A percentile compares a stretch with the other conserved stretches of the same genome.
These are phyloP conservation scores for Trametes punicea DNA, from an alignment of 768 basidiomycete species.

Conservation along the genomic window DNA sequence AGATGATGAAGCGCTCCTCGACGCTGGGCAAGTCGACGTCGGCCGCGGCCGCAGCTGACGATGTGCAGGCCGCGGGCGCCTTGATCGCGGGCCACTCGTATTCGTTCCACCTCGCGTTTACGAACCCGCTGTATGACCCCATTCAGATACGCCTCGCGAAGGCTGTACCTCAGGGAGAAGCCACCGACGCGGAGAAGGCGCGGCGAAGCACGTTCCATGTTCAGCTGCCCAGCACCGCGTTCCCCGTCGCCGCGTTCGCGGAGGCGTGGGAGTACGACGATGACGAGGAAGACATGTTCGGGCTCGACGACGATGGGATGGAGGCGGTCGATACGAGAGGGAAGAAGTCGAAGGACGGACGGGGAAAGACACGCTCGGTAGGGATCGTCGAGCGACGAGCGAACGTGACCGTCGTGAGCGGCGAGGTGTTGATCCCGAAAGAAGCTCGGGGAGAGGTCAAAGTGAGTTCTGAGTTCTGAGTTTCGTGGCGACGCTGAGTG, in stretches of 20 bases:
- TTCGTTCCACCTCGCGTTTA: slow-evolving; percentile 84
- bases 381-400: slow-evolving; percentile 87
- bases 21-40: slow-evolving; percentile 38
- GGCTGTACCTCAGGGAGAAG: slow-evolving; percentile 52
- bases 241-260: slow-evolving; percentile 85
- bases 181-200: slow-evolving; percentile 44
- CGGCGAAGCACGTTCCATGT: slow-evolving; percentile 75
- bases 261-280: slow-evolving; percentile 99
- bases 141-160: slow-evolving; percentile 88
- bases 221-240: slow-evolving; percentile 71
- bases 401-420: slow-evolving; percentile 84
- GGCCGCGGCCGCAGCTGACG: slow-evolving; percentile 17
- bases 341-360: slow-evolving; percentile 45
- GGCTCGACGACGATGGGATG: slow-evolving; percentile 42
- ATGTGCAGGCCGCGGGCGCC: slow-evolving; percentile 27
- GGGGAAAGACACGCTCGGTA: slow-evolving; percentile 52
- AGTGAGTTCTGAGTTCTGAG: slow-evolving; percentile 43
- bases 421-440: slow-evolving; percentile 83
- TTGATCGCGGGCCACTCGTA: slow-evolving; percentile 81
- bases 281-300: slow-evolving; percentile 78
- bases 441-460: slow-evolving; percentile 75
- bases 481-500: neutral
- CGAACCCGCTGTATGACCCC: slow-evolving; percentile 94
- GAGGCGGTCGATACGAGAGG: slow-evolving; percentile 30
- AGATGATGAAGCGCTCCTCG: slow-evolving; percentile 33